Evolutionary conservation across 495 filamentous ascomycete species (phyloP), one percentile per base, ranked within the genome.

Genomic region (Hypoxylon cercidicola): DNA sequence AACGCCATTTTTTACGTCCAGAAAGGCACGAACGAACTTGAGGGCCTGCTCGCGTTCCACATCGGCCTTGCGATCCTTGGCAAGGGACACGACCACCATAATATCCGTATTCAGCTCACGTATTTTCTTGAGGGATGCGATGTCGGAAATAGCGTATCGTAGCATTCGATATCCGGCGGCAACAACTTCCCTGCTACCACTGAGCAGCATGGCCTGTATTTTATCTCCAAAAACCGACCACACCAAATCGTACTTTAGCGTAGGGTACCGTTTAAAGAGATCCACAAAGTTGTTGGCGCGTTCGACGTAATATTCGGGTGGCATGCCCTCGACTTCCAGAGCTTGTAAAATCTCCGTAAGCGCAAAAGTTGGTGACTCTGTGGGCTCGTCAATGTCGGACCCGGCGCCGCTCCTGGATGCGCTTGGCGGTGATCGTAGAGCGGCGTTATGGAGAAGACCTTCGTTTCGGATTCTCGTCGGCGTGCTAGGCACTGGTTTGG

Each of bases 11-110:
- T 97, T 97, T 66, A 99, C 92, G 64, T 98, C 96, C 20, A 99
- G 80, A 74, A 99, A 99, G 6, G 93, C 92, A 56, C 95, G 86
- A 20, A 97, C 91, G 76, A 99, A 97, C 73, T 99, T 99, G 64
- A 99, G 75, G 0, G 95, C 95, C 76, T 99, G 95, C 73, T 99
- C 95, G 45, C 95, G 88, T 77, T 99, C 95, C 43, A 99, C 92
- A 72, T 92, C 95, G 10, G 94, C 90, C 72, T 97, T 97, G 72
- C 91, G 90, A 71, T 97, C 93, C 72, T 97, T 97, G 62, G 93
- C 90, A 21, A 99, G 82, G 7, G 95, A 97, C 59, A 85, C 86
- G 46, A 96, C 93, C 6, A 97, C 93, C 21, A 98, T 81, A 69
- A 93, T 91, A 73, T 99, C 95, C 2, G 94, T 97, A 58, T 97